These are phyloP conservation scores for Arabis alpina DNA, from an alignment of 345 rosid species.

Conservation along the genomic window DNA sequence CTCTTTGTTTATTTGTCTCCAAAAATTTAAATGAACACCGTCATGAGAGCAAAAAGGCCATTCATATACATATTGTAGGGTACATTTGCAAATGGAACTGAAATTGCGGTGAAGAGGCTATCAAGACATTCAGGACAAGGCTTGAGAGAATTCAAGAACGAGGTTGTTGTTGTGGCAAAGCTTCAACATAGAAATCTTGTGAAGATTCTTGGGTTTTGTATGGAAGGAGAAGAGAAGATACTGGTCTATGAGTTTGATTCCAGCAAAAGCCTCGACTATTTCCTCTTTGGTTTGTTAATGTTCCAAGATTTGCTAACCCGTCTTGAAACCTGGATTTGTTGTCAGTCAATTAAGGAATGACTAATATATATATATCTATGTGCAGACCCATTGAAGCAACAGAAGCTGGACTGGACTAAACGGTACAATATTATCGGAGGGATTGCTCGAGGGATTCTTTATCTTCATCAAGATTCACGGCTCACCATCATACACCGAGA, in stretches of 20 bases:
- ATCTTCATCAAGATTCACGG: conserved; percentile 39
- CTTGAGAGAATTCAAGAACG: conserved; percentile 49
- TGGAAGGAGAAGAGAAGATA: conserved; percentile 47
- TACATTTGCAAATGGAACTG: too few relatives aligned
- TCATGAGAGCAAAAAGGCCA: too few relatives aligned
- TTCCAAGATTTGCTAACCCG: too few relatives aligned
- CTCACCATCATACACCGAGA: conserved; percentile 37
- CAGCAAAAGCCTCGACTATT: conserved; percentile 47
- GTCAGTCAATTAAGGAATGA: too few relatives aligned
- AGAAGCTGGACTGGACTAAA: conserved; percentile 11
- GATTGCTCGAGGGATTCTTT: conserved; percentile 29
- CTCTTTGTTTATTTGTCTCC: too few relatives aligned
- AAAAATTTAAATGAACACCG: too few relatives aligned
- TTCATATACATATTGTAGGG: too few relatives aligned
- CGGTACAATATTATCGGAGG: conserved; percentile 33
- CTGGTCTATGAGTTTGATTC: conserved; percentile 52
- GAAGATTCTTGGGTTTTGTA: conserved; percentile 46
- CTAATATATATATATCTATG: too few relatives aligned
- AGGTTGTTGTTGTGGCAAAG: conserved; percentile 47
- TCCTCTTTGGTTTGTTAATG: too few relatives aligned
- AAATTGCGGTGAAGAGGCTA: conserved; percentile 52
- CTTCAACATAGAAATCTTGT: conserved; percentile 60
- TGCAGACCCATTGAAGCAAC: not conserved
- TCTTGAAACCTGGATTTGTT: too few relatives aligned
- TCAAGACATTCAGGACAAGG: conserved; percentile 49